Evolutionary conservation across 257 asterid genomes (phyloP).

Genomic region (Haberlea rhodopensis): DNA sequence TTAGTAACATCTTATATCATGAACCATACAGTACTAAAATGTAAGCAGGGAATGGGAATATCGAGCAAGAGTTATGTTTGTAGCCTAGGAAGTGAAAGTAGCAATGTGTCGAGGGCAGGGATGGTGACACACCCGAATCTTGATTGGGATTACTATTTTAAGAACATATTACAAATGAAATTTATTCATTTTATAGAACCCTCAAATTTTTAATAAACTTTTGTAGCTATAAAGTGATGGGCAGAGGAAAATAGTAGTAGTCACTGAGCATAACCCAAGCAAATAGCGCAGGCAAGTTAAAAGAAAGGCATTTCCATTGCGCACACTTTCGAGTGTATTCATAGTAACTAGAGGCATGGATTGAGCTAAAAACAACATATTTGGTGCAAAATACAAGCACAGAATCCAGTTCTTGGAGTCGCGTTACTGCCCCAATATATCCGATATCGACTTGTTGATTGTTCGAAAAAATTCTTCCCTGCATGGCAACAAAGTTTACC

Average conservation of each 20-base stretch:
- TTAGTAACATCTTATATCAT: too few species aligned
- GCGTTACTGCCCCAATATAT: slow-evolving; percentile 55
- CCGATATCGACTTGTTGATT: slow-evolving; percentile 54
- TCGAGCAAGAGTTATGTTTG: too few species aligned
- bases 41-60: too few species aligned
- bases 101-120: too few species aligned
- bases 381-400: slow-evolving; percentile 19
- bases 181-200: too few species aligned
- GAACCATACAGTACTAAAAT: too few species aligned
- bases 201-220: too few species aligned
- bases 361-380: slow-evolving; percentile 2
- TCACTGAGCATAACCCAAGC: not conserved
- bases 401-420: slow-evolving; percentile 12
- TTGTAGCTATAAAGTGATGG: too few species aligned
- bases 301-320: slow-evolving; percentile 15
- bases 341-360: slow-evolving; percentile 6
- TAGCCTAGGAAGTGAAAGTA: too few species aligned
- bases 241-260: not conserved
- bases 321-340: slow-evolving; percentile 9
- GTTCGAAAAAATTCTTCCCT: slow-evolving; percentile 64
- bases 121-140: too few species aligned
- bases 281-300: not conserved
- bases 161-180: too few species aligned
- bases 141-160: too few species aligned
- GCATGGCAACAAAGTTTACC: not conserved